Percentiles rank a stretch among this genome's conserved stretches.
Evolutionary conservation across 305 asterid species (phyloP).

Genomic region (Fraxinus floribunda): DNA sequence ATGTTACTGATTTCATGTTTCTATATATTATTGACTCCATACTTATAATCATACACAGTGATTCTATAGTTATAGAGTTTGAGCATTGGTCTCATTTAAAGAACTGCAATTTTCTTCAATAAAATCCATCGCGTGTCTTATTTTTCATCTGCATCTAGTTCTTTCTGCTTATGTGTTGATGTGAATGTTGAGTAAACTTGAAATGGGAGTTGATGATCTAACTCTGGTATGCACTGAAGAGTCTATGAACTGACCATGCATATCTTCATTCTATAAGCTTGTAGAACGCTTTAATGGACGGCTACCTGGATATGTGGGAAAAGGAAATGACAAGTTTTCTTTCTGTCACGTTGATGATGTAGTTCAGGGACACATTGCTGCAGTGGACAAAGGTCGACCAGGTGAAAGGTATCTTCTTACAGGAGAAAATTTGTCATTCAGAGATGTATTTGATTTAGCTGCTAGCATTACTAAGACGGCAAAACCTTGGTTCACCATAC

Average conservation of each 20-base stretch:
- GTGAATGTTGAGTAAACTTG: constrained; percentile 4
- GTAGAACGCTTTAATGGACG: constrained; percentile 78
- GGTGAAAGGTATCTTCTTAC: constrained; percentile 91
- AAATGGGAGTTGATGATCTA: constrained; percentile 8
- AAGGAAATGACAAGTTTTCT: constrained; percentile 57
- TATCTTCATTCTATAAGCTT: constrained; percentile 45
- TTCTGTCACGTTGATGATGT: constrained; percentile 86
- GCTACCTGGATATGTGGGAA: constrained; percentile 84
- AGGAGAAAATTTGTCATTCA: constrained; percentile 89
- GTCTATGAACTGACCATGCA: constrained; percentile 18
- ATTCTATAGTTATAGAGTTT: neutral
- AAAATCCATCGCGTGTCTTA: neutral
- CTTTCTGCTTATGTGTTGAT: constrained; percentile 6
- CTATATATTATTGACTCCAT: neutral
- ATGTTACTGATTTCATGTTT: neutral
- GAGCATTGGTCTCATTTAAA: neutral
- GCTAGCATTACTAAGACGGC: constrained; percentile 64
- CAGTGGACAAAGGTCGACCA: constrained; percentile 54
- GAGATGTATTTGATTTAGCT: constrained; percentile 65
- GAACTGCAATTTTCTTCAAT: neutral
- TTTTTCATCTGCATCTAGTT: neutral
- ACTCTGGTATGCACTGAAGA: neutral
- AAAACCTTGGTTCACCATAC: constrained; percentile 64
- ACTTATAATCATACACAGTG: neutral
- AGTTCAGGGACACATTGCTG: constrained; percentile 84